Conservation (phyloP, 2,329 filamentous ascomycete species). For the Cladophialophora yegresii region DNA sequence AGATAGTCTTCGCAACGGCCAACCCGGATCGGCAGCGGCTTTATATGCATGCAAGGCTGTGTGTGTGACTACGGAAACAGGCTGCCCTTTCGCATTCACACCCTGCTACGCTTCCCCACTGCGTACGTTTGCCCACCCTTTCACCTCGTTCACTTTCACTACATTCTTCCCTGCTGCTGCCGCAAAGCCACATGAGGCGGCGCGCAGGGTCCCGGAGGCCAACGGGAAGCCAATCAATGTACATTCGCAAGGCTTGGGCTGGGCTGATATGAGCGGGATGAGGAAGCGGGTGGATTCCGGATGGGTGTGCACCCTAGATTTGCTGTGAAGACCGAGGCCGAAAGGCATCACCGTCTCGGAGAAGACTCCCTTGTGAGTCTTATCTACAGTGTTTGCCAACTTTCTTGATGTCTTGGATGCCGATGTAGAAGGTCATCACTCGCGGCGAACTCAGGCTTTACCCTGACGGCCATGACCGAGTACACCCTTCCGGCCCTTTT, state of each 20-base stretch:
- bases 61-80: not conserved
- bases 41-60: constrained; percentile 32
- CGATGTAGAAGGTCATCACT: constrained; percentile 22
- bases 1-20: constrained; percentile 17
- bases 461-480: constrained; percentile 23
- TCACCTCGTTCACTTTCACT: constrained; percentile 3
- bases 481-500: constrained; percentile 22
- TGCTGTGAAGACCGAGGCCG: not conserved
- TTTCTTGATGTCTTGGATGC: constrained; percentile 18
- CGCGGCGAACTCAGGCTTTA: constrained; percentile 1
- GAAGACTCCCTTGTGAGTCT: constrained; percentile 6
- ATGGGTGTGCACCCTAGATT: constrained; percentile 12
- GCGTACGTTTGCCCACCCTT: constrained; percentile 16
- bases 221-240: constrained; percentile 26
- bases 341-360: constrained; percentile 7
- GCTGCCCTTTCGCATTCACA: not conserved
- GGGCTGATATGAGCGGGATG: constrained; percentile 13
- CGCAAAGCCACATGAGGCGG: constrained; percentile 32
- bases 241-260: constrained; percentile 16
- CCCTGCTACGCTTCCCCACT: not conserved
- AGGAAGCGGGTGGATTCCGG: constrained; percentile 19
- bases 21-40: constrained; percentile 16
- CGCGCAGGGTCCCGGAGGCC: constrained; percentile 16
- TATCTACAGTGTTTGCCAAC: constrained; percentile 13
- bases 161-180: constrained; percentile 13